Base-by-base conservation (phyloP, 805 yeast genomes). In the Ogataea ganodermae region DNA sequence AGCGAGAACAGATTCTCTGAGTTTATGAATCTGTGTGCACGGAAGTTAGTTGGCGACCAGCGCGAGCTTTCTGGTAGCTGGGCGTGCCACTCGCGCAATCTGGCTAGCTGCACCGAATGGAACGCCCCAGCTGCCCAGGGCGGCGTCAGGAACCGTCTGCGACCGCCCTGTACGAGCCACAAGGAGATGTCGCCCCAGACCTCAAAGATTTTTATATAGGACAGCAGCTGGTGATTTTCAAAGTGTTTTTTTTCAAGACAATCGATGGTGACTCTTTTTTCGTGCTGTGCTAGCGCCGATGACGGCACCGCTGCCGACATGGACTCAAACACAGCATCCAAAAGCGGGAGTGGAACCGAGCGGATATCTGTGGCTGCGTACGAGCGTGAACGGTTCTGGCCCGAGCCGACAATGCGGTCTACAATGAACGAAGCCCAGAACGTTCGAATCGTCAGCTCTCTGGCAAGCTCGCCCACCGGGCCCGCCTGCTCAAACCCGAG, bases 351-450 rank as follows among this genome's bases (percentile, higher is more conserved):
- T 2, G 51, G 49, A 18, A 45, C 45, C 2, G 22, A 13, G 14
- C 16, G 23, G 3, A 35, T 31, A 20, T 45, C 49, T 13, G 22
- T 8, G 20, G 18, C n/a, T 3, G 17, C 16, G 35, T 49, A 49
- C 14, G 32, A 22, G 16, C n/a, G 33, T 14, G 44, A 22, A 3
- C 50, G 28, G 41, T 46, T 45, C 12, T 33, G 44, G n/a, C 52
- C 52, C 7, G 50, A 45, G 4, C 44, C 42, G 21, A 45, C 33
- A 12, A 45, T 42, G 16, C 45, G 18, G 41, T 49, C 52, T 12
- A 49, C 27, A 3, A 42, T 35, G 32, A 45, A 49, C 1, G 50
- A 45, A 17, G 50, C 40, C 52, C 52, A 49, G 18, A 45, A 49
- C 13, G 50, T 49, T 17, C 52, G 28, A 10, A 48, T 45, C 3